Conservation (phyloP, 352 stramenopile genomes). For the Pythium oligandrum region DNA sequence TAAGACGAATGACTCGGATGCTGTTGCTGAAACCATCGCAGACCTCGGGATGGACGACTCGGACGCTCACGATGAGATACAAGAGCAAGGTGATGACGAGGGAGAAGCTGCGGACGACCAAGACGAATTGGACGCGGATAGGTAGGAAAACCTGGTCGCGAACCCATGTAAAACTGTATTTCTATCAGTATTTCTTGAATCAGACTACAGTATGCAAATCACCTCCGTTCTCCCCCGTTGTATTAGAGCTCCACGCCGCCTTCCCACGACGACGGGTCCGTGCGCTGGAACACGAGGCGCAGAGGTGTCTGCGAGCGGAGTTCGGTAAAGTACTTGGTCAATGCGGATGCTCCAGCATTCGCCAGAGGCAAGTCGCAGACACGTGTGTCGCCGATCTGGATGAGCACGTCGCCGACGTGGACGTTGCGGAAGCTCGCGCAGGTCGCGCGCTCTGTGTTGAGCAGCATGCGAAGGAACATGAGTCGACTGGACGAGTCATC, state of each 20-base stretch:
- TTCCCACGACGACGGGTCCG: conserved; percentile 58
- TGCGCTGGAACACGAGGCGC: conserved; percentile 63
- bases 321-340: conserved; percentile 70
- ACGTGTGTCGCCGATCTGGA: conserved; percentile 48
- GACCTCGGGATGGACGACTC: no score
- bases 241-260: conserved; percentile 61
- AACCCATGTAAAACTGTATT: no score
- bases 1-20: no score
- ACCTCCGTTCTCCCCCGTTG: neutral
- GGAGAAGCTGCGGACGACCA: no score
- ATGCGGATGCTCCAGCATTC: conserved; percentile 28
- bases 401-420: conserved; percentile 56
- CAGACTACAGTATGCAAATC: no score
- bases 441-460: conserved; percentile 67
- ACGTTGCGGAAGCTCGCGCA: conserved; percentile 61
- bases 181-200: no score
- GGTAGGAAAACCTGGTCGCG: no score
- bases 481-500: conserved; percentile 2
- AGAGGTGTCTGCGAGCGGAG: conserved; percentile 49
- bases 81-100: no score
- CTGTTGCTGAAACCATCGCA: no score
- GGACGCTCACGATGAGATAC: no score
- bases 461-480: conserved; percentile 67
- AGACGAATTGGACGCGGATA: no score
- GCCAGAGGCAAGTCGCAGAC: conserved; percentile 66